phyloP scores from a whole-genome alignment of 1,139 yeast genomes.

The Sugiyamaella pinicola region DNA sequence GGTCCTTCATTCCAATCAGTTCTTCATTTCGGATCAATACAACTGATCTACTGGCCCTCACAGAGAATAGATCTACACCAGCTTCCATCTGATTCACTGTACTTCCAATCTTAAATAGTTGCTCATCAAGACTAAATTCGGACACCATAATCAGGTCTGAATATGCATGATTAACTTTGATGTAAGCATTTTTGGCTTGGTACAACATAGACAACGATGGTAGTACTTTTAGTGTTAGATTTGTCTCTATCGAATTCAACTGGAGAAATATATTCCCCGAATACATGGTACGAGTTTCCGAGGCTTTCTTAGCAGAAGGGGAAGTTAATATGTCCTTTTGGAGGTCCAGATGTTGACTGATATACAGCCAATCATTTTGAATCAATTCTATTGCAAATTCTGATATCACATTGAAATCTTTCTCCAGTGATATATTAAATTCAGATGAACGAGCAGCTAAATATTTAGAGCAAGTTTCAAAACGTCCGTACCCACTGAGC shows the following conservation, averaged over 20 bases:
- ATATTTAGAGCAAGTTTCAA: conserved; percentile 16
- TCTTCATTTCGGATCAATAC: conserved; percentile 13
- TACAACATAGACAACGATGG: conserved; percentile 11
- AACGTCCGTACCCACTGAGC: conserved; percentile 8
- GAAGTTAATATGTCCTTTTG: not conserved
- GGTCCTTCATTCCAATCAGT: conserved; percentile 17
- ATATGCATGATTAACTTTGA: conserved; percentile 7
- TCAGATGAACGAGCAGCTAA: conserved; percentile 14
- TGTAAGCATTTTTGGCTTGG: conserved; percentile 3
- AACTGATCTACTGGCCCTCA: not conserved
- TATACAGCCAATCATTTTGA: conserved; percentile 4
- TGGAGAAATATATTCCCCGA: conserved; percentile 9
- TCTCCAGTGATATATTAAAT: conserved; percentile 12
- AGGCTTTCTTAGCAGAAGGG: not conserved
- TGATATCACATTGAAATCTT: conserved; percentile 2
- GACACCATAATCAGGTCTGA: conserved; percentile 1
- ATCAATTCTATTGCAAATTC: conserved; percentile 7
- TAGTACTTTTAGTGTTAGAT: conserved; percentile 4
- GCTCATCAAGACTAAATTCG: conserved; percentile 14
- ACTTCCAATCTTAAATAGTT: conserved; percentile 5
- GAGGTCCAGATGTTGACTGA: not conserved
- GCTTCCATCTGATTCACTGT: not conserved
- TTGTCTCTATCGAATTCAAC: conserved; percentile 4
- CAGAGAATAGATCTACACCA: conserved; percentile 10
- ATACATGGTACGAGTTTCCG: not conserved